Evolutionary conservation across 371 early-diverging fungal genomes (phyloP).

Genomic region (Synchytrium microbalum): DNA sequence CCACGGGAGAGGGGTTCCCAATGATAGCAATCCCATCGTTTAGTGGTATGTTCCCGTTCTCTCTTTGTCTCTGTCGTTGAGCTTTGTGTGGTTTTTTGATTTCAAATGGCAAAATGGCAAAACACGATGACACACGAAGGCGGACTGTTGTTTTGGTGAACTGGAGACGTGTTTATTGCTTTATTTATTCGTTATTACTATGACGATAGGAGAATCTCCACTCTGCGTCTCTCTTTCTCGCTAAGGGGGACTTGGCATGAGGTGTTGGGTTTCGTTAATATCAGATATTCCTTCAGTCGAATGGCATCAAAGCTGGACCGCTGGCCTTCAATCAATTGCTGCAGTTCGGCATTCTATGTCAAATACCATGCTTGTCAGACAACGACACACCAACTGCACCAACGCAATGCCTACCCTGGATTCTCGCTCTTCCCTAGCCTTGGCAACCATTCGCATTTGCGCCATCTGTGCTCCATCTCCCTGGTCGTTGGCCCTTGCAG

Average conservation of each 20-base stretch:
- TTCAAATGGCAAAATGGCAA: not conserved
- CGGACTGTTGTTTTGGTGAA: not conserved
- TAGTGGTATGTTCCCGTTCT: not conserved
- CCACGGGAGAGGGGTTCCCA: conserved; percentile 95
- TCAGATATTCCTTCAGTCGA: not conserved
- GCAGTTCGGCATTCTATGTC: not conserved
- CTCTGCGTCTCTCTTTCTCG: not conserved
- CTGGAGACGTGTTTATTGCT: not conserved
- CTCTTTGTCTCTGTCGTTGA: too few species aligned
- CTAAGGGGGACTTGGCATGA: not conserved
- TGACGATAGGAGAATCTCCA: not conserved
- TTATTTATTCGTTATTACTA: not conserved
- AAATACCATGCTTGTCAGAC: too few species aligned
- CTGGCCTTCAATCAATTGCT: not conserved
- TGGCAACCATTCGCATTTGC: too few species aligned
- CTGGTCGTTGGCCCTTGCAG: not conserved
- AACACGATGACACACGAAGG: not conserved
- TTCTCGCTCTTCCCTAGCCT: too few species aligned
- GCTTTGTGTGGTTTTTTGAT: too few species aligned
- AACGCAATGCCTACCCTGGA: too few species aligned
- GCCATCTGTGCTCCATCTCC: too few species aligned
- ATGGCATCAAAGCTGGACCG: not conserved
- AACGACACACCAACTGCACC: too few species aligned
- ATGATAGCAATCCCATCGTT: conserved; percentile 85
- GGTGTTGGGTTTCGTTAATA: not conserved